Evolutionary conservation across 2,329 filamentous ascomycete species (phyloP), one percentile per base, ranked within the genome.

Genomic region (Pyrenochaeta sp.): DNA sequence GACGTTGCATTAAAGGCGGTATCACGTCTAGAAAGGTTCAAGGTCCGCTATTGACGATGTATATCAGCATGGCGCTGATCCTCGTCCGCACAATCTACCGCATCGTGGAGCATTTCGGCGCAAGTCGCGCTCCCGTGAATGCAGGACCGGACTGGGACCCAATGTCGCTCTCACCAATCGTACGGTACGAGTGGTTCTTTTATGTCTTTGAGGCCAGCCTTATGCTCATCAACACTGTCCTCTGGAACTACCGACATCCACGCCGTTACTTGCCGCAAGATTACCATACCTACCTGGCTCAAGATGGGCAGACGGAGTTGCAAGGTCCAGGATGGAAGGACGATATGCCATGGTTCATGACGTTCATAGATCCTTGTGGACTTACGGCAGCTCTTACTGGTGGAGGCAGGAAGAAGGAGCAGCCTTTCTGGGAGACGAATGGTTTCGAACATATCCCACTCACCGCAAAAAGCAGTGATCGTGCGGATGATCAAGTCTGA

Each of bases 221-320:
- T 39, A 85, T 86, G 78, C 79, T 83, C 36, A 61, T 77, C 48
- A 84, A 84, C 61, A 80, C 78, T 15, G 74, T 80, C 3, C 58
- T 85, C 54, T 76, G 84, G 52, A 84, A 84, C 59, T 59, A 81
- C 37, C 80, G 79, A 28, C 83, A 84, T 57, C 83, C 83, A 0
- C 79, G 80, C 39, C 73, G 65, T n/a, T 81, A 77, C 59, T 69
- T 86, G 24, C 84, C 84, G 0, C 69, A 74, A 36, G 80, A 79
- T n/a, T 80, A 81, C 59, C 82, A 82, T 56, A 72, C 83, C 15
- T 86, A 83, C 59, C 74, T 86, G 22, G 67, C 68, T 2, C 68
- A 71, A 37, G 65, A 71, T 50, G 67, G 68, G 24, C 28, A 44
- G 12, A 62, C 56, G 1, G 63, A 66, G 45, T 22, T 68, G 25